A percentile compares a stretch with the other conserved stretches of the same genome.
Evolutionary conservation across 345 rosid species (phyloP).

Genomic region (Acer yangbiense): DNA sequence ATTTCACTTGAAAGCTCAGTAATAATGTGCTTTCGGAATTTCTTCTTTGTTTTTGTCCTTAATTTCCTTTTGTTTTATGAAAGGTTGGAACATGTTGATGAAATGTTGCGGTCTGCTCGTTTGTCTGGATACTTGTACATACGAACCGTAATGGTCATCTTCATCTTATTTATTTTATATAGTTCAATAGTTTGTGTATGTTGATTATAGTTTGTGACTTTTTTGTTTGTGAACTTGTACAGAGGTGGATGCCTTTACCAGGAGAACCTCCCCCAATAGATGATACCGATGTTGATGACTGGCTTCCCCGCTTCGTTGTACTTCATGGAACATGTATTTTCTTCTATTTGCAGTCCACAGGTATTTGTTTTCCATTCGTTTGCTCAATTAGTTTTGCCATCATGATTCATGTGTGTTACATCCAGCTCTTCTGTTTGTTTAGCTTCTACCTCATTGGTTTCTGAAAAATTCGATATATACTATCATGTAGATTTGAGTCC

Average conservation of each 20-base stretch:
- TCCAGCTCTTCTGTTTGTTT: background rate
- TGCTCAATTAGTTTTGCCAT: background rate
- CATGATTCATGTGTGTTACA: background rate
- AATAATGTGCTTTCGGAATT: background rate
- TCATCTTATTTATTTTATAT: slow-evolving; percentile 4
- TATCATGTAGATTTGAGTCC: slow-evolving; percentile 85
- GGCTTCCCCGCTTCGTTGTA: slow-evolving; percentile 96
- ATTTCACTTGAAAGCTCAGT: background rate
- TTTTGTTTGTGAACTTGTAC: slow-evolving; percentile 7
- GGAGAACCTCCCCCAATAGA: slow-evolving; percentile 95
- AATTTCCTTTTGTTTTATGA: slow-evolving; percentile 8
- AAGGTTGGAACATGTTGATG: slow-evolving; percentile 93
- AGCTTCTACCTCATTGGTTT: slow-evolving; percentile 1
- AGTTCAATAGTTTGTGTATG: slow-evolving; percentile 12
- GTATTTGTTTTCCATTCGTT: slow-evolving; percentile 33
- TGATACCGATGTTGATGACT: slow-evolving; percentile 91
- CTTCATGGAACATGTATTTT: slow-evolving; percentile 90
- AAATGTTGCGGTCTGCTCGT: slow-evolving; percentile 86
- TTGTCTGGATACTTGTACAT: slow-evolving; percentile 83
- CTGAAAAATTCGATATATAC: slow-evolving; percentile 9
- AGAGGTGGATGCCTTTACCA: slow-evolving; percentile 97
- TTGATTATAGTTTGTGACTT: slow-evolving; percentile 2
- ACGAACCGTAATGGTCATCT: slow-evolving; percentile 57
- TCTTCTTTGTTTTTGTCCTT: slow-evolving; percentile 7
- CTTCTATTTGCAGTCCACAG: slow-evolving; percentile 78